These are phyloP conservation scores for Coniochaeta hoffmannii DNA, from an alignment of 2,329 filamentous ascomycete genomes.

Conservation along the genomic window DNA sequence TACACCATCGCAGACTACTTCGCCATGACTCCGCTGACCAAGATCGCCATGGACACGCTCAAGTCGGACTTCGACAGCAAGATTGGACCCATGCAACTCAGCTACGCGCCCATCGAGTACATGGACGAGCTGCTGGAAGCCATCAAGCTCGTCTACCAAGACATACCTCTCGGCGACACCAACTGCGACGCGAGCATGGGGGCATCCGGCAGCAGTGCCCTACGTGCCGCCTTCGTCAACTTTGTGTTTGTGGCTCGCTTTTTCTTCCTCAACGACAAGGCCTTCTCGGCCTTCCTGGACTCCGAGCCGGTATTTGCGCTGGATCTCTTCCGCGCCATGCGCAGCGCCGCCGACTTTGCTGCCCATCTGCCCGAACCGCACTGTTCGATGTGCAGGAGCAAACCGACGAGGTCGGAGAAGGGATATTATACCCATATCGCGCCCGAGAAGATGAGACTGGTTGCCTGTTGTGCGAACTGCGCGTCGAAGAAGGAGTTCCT, in stretches of 20 bases:
- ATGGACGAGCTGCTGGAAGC: conserved; percentile 13
- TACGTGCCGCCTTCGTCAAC: conserved; percentile 10
- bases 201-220: neutral
- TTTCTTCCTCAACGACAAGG: conserved; percentile 9
- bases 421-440: conserved; percentile 12
- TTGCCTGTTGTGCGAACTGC: conserved; percentile 7
- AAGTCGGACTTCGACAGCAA: conserved; percentile 10
- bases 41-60: conserved; percentile 13
- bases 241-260: conserved; percentile 12
- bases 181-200: conserved; percentile 1
- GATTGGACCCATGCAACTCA: conserved; percentile 9
- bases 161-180: conserved; percentile 4
- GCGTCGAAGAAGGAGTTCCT: conserved; percentile 8
- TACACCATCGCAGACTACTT: conserved; percentile 16
- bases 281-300: conserved; percentile 11
- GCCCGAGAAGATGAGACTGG: conserved; percentile 6
- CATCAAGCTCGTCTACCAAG: conserved; percentile 12
- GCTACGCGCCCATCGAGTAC: conserved; percentile 9
- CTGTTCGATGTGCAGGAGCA: conserved; percentile 9
- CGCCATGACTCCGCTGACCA: conserved; percentile 6
- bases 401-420: conserved; percentile 8
- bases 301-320: conserved; percentile 9
- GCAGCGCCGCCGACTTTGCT: conserved; percentile 10
- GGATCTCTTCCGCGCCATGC: conserved; percentile 13
- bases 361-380: conserved; percentile 7